These are phyloP conservation scores for Grosmannia clavigera DNA, from an alignment of 2,329 filamentous ascomycete genomes.

Conservation along the genomic window DNA sequence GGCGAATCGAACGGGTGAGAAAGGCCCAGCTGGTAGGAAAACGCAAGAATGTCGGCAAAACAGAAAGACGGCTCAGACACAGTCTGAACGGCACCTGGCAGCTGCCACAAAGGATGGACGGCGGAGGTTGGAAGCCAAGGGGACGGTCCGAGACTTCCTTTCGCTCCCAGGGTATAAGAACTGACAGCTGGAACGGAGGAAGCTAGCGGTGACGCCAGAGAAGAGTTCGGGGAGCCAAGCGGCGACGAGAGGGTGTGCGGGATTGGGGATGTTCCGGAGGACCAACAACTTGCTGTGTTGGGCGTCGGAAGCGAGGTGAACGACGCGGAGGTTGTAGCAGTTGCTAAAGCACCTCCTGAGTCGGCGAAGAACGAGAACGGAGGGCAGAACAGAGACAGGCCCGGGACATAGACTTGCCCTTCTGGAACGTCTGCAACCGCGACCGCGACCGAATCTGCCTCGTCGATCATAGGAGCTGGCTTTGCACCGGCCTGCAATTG, in stretches of 20 bases:
- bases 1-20: background rate
- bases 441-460: background rate
- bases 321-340: constrained; percentile 5
- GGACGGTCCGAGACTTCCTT: background rate
- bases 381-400: constrained; percentile 5
- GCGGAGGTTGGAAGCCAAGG: background rate
- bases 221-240: constrained; percentile 2
- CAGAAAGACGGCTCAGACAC: background rate
- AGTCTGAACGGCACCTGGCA: background rate
- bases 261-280: constrained; percentile 1
- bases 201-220: background rate
- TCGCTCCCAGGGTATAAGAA: background rate
- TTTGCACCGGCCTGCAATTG: background rate
- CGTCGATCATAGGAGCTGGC: background rate
- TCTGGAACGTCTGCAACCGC: background rate
- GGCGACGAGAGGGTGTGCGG: background rate
- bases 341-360: background rate
- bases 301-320: constrained; percentile 5
- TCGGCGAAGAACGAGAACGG: constrained; percentile 1
- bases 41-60: background rate
- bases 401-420: background rate
- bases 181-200: background rate
- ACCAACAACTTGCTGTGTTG: constrained; percentile 3
- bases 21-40: background rate
- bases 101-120: background rate